Base-by-base conservation (phyloP, 305 asterid genomes). In the Plantago rigida region DNA sequence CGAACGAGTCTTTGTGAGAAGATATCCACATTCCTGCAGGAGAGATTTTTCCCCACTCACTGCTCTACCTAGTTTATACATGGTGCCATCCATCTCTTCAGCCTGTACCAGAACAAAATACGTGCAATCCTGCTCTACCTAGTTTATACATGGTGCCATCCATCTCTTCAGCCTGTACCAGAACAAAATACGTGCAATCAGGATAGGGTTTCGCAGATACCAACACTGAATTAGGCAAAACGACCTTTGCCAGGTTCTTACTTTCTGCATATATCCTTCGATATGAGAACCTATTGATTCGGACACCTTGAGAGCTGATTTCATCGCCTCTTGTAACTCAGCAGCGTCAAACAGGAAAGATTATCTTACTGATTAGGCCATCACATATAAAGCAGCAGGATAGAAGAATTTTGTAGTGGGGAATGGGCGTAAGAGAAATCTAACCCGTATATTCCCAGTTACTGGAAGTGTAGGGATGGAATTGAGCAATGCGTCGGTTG, bases 21-120 rank as follows among this genome's bases (percentile, higher is more conserved):
- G 71, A 80, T 81, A 72, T 22, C 93, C 90, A 59, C 90, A 84
- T 71, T 91, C 95, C 59, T 87, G 86, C 19, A 85, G 36, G 7
- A 77, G 81, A 56, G 80, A 80, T 66, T 66, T 82, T 69, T 86
- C 96, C 64, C 81, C 79, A 24, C 83, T 76, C 29, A 58, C 77
- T 73, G 77, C 73, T 72, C 78, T 69, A 6, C 92, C 95, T 67
- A 87, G 56, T 65, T 82, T 89, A 5, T 84, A 84, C 14, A 77
- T 56, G 53, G 82, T 76, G 51, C 6, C 53, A 69, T 91, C 95
- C 51, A 78, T 73, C 63, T 81, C 86, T 70, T 81, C 92, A 55
- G 84, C 95, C 94, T 87, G 84, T 67, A 69, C 39, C 44, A 5
- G 58, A 41, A 14, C 13, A 55, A 63, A 0, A 31, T 31, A 31